Evolutionary conservation across 345 rosid genomes (phyloP).

Genomic region (Citrus hindsii): DNA sequence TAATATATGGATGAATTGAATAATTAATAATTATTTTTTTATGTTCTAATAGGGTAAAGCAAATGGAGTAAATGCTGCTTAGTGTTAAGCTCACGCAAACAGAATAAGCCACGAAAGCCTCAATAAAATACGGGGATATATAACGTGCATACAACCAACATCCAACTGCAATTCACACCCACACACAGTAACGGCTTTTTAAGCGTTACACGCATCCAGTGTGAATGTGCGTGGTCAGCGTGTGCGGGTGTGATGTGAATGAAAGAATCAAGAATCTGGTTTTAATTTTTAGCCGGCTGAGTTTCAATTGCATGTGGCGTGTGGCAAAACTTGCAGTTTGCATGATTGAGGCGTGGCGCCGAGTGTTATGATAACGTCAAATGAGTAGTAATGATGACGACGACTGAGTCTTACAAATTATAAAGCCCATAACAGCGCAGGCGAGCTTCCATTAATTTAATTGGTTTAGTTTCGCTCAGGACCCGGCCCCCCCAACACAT

Average conservation of each 20-base stretch:
- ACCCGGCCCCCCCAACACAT: not conserved
- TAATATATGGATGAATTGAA: no score
- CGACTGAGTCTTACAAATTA: not conserved
- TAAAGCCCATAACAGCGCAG: not conserved
- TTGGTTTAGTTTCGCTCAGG: no score
- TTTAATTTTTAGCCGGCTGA: not conserved
- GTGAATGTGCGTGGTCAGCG: no score
- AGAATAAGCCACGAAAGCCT: not conserved
- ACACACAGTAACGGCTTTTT: not conserved
- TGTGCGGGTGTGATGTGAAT: no score
- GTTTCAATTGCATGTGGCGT: conserved; percentile 9
- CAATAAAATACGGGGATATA: not conserved
- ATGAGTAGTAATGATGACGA: conserved; percentile 31
- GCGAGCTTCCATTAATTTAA: no score
- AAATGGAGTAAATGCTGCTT: no score
- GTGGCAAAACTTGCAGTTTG: conserved; percentile 8
- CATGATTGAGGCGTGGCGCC: conserved; percentile 60
- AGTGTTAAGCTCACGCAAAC: not conserved
- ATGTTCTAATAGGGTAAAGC: no score
- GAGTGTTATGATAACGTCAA: conserved; percentile 29
- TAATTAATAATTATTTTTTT: no score
- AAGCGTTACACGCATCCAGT: no score
- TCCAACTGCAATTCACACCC: not conserved
- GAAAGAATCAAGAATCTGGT: not conserved
- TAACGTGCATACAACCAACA: not conserved